Conservation (phyloP, 441 rosid genomes). For the Pelargonium citronellum region DNA sequence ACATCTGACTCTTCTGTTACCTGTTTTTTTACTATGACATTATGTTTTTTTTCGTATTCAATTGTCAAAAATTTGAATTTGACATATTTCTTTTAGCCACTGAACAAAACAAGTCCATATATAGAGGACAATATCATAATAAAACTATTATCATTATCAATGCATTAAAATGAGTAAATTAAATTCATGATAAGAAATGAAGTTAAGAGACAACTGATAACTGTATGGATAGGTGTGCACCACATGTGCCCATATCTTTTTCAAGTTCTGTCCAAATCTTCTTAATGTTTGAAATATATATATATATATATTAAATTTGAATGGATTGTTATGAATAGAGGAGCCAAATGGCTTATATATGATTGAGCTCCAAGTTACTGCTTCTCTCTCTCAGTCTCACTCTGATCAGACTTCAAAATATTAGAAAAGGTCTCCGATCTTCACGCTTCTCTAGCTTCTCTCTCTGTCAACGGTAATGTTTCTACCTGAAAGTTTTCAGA, state of each 20-base stretch:
- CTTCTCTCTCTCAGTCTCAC: not conserved
- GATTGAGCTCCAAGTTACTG: not conserved
- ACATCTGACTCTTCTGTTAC: no score
- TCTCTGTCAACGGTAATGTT: constrained; percentile 1
- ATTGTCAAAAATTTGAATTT: no score
- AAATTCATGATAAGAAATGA: no score
- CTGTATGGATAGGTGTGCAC: not conserved
- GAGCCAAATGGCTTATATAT: not conserved
- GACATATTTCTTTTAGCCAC: no score
- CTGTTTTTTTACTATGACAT: no score
- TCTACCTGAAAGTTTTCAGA: not conserved
- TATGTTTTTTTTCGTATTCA: no score
- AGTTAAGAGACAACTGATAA: no score
- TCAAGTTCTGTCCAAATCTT: not conserved
- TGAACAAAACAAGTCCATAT: no score
- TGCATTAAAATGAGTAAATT: no score
- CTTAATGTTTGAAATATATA: not conserved
- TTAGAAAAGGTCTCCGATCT: not conserved
- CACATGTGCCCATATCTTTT: not conserved
- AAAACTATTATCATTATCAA: no score
- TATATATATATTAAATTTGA: not conserved
- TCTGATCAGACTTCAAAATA: not conserved
- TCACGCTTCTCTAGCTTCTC: not conserved
- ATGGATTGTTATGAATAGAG: not conserved
- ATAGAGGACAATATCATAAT: no score